A percentile compares a stretch with the other conserved stretches of the same genome.
These are phyloP conservation scores for Rosa persica DNA, from an alignment of 306 rosid genomes.

Conservation along the genomic window DNA sequence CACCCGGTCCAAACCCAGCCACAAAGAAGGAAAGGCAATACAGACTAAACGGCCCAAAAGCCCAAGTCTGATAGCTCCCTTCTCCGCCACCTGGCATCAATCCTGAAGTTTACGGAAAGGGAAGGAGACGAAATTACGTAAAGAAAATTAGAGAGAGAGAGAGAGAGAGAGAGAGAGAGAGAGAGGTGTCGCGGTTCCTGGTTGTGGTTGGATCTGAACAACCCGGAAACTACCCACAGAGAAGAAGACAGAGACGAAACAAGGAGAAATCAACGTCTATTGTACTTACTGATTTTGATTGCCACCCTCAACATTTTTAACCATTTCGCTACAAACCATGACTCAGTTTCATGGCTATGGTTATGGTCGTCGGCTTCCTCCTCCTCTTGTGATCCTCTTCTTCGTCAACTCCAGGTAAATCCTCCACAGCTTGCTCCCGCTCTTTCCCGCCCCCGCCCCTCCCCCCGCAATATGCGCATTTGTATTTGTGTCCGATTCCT, in stretches of 20 bases:
- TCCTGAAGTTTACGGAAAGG: neutral
- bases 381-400: neutral
- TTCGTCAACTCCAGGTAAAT: neutral
- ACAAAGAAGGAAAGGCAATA: too few relatives aligned
- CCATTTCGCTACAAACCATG: neutral
- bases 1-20: neutral
- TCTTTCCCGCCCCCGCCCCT: too few relatives aligned
- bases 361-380: neutral
- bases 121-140: neutral
- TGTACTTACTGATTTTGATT: neutral
- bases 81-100: neutral
- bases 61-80: too few relatives aligned
- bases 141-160: neutral
- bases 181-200: neutral
- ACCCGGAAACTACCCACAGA: neutral
- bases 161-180: neutral
- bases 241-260: neutral
- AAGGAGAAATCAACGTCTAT: neutral
- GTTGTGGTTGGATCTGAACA: slow-evolving; percentile 20
- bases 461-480: neutral
- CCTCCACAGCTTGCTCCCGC: neutral
- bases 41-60: neutral
- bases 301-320: neutral
- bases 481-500: neutral
- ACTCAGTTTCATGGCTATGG: neutral